These are phyloP conservation scores for Colletotrichum orbiculare DNA, from an alignment of 2,329 filamentous ascomycete species.

Conservation along the genomic window DNA sequence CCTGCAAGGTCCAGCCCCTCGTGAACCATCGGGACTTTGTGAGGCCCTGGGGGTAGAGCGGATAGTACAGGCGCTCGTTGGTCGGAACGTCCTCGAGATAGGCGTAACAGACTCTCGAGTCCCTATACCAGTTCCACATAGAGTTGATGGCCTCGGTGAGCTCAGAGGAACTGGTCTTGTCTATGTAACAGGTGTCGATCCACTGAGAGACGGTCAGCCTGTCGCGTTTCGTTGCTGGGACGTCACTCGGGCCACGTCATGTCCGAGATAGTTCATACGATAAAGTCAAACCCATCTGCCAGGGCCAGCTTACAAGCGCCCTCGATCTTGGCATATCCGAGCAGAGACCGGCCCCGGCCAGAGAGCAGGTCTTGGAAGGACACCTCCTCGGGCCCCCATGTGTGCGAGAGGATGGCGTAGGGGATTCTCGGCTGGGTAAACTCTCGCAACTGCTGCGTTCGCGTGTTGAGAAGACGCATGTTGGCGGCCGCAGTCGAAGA, in stretches of 20 bases:
- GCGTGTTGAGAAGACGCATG: constrained; percentile 36
- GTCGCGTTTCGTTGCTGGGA: not conserved
- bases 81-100: not conserved
- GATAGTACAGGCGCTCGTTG: too few relatives aligned
- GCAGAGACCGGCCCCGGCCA: not conserved
- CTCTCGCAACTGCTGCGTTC: constrained; percentile 22
- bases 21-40: constrained; percentile 29
- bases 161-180: constrained; percentile 14
- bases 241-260: too few relatives aligned
- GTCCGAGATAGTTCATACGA: not conserved
- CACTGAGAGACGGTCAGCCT: constrained; percentile 15
- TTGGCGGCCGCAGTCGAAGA: not conserved
- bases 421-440: constrained; percentile 35
- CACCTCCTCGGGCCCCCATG: constrained; percentile 41
- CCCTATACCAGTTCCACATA: constrained; percentile 14
- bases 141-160: constrained; percentile 24
- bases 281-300: constrained; percentile 19
- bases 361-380: constrained; percentile 37
- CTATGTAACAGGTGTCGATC: constrained; percentile 30
- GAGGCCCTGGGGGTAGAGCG: not conserved
- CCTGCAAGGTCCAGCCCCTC: constrained; percentile 36
- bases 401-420: constrained; percentile 43
- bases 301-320: constrained; percentile 18
- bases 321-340: constrained; percentile 29
- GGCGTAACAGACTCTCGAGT: not conserved